Conservation (phyloP, 148 eudicot species). For the Amaranthus palmeri region DNA sequence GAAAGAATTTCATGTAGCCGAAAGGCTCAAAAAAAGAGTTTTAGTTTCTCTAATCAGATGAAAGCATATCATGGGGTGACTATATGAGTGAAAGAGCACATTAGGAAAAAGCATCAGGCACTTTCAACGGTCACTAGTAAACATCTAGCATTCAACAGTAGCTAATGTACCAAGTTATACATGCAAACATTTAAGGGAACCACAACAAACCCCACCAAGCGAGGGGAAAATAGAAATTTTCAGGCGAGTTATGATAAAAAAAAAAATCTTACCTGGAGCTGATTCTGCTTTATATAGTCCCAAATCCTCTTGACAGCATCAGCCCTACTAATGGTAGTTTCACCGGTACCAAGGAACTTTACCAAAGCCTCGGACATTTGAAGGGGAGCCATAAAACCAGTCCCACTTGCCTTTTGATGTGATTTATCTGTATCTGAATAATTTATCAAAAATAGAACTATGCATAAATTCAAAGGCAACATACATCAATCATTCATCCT, state of each 20-base stretch:
- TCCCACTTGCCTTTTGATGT: conserved; percentile 31
- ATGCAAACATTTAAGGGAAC: not conserved
- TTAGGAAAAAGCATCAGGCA: not conserved
- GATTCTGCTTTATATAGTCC: conserved; percentile 50
- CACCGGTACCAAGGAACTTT: conserved; percentile 54
- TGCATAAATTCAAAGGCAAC: not conserved
- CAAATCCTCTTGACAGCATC: conserved; percentile 57
- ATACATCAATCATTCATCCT: not conserved
- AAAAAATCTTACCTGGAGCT: conserved; percentile 44
- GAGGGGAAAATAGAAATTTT: not conserved
- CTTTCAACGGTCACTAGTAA: not conserved
- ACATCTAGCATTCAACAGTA: not conserved
- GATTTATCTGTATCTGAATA: conserved; percentile 29
- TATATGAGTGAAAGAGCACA: not conserved
- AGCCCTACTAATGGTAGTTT: conserved; percentile 38
- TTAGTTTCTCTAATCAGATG: not conserved
- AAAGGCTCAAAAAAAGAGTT: not conserved
- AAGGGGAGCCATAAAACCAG: conserved; percentile 45
- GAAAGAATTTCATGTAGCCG: too few species aligned
- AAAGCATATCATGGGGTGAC: not conserved
- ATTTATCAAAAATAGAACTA: not conserved
- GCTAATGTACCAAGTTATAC: not conserved
- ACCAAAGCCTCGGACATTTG: conserved; percentile 47
- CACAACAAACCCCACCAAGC: not conserved
- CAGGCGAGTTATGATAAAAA: not conserved